These are phyloP conservation scores for Lasiosphaeria ovina DNA, from an alignment of 495 filamentous ascomycete species.

Conservation along the genomic window DNA sequence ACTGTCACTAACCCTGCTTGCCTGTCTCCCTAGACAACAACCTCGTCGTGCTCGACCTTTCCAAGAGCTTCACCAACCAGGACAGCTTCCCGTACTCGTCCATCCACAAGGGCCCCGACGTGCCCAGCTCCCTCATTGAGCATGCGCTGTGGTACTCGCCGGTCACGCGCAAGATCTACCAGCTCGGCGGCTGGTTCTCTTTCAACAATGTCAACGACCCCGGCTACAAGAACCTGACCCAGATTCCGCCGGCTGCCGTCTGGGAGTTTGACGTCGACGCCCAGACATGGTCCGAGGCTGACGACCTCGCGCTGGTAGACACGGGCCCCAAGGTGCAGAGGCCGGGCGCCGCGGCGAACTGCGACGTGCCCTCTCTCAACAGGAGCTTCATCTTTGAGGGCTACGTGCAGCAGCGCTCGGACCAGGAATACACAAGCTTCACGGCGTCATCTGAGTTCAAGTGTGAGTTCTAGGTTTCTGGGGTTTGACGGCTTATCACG, in stretches of 20 bases:
- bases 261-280: slow-evolving; percentile 18
- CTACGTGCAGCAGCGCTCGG: slow-evolving; percentile 13
- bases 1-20: neutral
- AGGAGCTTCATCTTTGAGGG: slow-evolving; percentile 19
- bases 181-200: slow-evolving; percentile 21
- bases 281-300: slow-evolving; percentile 4
- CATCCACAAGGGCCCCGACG: slow-evolving; percentile 13
- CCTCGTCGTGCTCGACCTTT: slow-evolving; percentile 17
- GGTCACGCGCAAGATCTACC: slow-evolving; percentile 15
- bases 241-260: slow-evolving; percentile 12
- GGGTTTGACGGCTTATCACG: neutral
- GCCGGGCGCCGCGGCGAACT: slow-evolving; percentile 13
- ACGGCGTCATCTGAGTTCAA: slow-evolving; percentile 2
- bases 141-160: slow-evolving; percentile 17
- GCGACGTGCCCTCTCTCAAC: slow-evolving; percentile 14
- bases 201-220: slow-evolving; percentile 15
- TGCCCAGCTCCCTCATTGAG: slow-evolving; percentile 17
- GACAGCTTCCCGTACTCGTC: slow-evolving; percentile 14
- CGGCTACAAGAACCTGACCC: slow-evolving; percentile 5
- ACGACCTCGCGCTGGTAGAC: slow-evolving; percentile 3
- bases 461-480: slow-evolving; percentile 1
- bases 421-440: slow-evolving; percentile 13
- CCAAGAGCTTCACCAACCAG: slow-evolving; percentile 14
- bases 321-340: slow-evolving; percentile 7
- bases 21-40: slow-evolving; percentile 7